Evolutionary conservation across 192 early-diverging fungal genomes (phyloP).

Genomic region (Rhizoclosmatium sp.): DNA sequence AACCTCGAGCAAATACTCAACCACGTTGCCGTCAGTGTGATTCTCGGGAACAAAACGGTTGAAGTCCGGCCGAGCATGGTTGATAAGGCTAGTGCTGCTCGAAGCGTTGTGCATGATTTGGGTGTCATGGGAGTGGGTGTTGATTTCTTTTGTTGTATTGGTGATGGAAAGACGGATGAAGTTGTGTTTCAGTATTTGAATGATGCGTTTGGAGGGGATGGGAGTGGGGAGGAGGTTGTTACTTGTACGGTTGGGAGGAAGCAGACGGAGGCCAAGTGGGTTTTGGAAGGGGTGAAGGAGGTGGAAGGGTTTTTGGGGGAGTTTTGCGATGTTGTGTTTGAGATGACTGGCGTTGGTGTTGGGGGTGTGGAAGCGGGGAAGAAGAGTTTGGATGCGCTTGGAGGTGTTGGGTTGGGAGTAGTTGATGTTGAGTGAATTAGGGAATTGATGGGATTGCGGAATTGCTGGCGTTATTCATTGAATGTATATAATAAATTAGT

Average conservation of each 20-base stretch:
- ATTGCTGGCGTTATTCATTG: too few relatives aligned
- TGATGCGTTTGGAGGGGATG: conserved; percentile 36
- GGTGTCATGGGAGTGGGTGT: conserved; percentile 12
- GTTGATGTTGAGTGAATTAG: too few relatives aligned
- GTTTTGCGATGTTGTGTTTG: neutral
- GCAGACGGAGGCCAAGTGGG: conserved; percentile 90
- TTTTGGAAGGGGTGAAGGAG: conserved; percentile 70
- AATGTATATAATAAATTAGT: too few relatives aligned
- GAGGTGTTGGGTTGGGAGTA: too few relatives aligned
- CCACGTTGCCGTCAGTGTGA: conserved; percentile 89
- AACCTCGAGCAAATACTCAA: conserved; percentile 95
- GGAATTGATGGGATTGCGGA: too few relatives aligned
- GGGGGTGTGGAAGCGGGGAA: too few relatives aligned
- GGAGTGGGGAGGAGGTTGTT: conserved; percentile 53
- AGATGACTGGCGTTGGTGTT: neutral
- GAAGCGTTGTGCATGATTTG: conserved; percentile 87
- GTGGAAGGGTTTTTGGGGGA: conserved; percentile 50
- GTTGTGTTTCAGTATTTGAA: conserved; percentile 77
- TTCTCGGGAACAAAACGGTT: conserved; percentile 95
- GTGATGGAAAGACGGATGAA: conserved; percentile 97
- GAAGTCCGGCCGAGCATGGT: conserved; percentile 93
- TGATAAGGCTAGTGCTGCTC: conserved; percentile 90
- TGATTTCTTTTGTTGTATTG: conserved; percentile 85
- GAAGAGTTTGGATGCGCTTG: too few relatives aligned
- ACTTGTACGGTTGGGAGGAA: conserved; percentile 98